phyloP scores from a whole-genome alignment of 371 early-diverging fungal species.

The Chytridium lagenaria region DNA sequence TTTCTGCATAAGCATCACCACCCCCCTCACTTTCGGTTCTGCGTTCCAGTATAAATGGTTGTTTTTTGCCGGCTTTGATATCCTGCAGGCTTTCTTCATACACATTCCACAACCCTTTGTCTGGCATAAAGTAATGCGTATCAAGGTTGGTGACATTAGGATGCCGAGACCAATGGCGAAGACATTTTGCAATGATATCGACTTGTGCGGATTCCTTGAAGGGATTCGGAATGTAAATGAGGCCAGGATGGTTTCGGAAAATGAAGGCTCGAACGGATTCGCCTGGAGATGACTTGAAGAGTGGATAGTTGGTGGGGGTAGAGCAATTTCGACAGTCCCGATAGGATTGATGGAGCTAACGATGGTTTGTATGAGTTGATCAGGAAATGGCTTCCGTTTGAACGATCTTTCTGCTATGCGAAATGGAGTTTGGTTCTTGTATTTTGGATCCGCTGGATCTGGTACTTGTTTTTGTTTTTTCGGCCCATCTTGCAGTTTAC shows the following conservation, averaged over 20 bases:
- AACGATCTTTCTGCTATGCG: constrained; percentile 76
- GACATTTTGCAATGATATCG: constrained; percentile 64
- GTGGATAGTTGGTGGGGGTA: constrained; percentile 6
- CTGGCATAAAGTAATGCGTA: constrained; percentile 75
- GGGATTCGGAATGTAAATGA: constrained; percentile 77
- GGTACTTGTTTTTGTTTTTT: not conserved
- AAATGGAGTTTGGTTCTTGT: constrained; percentile 73
- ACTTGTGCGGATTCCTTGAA: constrained; percentile 72
- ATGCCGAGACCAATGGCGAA: constrained; percentile 67
- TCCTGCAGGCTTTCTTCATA: constrained; percentile 43
- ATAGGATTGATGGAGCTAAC: constrained; percentile 14
- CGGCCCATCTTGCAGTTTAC: not conserved
- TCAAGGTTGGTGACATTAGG: constrained; percentile 87
- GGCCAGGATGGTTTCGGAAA: constrained; percentile 54
- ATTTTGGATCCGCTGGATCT: constrained; percentile 9
- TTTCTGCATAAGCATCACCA: not conserved
- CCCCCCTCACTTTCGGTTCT: not conserved
- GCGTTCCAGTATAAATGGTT: not conserved
- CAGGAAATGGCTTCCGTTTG: constrained; percentile 60
- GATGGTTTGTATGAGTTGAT: constrained; percentile 39
- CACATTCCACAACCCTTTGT: constrained; percentile 70
- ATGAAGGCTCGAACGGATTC: constrained; percentile 30
- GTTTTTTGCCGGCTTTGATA: not conserved
- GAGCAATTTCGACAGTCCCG: not conserved
- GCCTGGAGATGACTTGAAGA: constrained; percentile 24